Conservation (phyloP, 768 basidiomycete species). For the Russula sp. region DNA sequence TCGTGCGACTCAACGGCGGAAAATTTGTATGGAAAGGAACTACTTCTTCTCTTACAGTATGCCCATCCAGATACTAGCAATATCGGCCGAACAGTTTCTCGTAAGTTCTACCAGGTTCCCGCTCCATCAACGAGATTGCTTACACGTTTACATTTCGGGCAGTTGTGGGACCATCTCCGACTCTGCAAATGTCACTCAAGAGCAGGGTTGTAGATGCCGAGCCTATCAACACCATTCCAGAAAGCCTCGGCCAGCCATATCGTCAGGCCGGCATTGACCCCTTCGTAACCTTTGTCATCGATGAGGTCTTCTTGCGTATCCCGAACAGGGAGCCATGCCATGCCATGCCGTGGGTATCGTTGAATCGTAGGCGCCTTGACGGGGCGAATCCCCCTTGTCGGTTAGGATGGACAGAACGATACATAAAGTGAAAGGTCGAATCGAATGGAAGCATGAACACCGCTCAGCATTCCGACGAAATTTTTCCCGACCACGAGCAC, state of each 20-base stretch:
- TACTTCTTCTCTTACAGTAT: background rate
- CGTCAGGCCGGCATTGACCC: conserved; percentile 78
- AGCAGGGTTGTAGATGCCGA: conserved; percentile 58
- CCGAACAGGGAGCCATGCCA: conserved; percentile 58
- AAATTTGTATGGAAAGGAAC: conserved; percentile 11
- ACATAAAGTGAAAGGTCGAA: conserved; percentile 13
- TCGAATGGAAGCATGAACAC: conserved; percentile 21
- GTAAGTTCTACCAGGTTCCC: conserved; percentile 10
- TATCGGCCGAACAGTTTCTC: background rate
- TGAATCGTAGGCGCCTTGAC: conserved; percentile 2
- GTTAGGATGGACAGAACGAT: conserved; percentile 17
- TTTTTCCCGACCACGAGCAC: background rate
- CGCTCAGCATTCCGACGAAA: background rate
- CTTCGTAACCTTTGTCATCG: conserved; percentile 82
- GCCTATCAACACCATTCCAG: conserved; percentile 71
- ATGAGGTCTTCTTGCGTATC: conserved; percentile 82
- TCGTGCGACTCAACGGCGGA: background rate
- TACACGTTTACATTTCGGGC: conserved; percentile 12
- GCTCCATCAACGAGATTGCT: conserved; percentile 4
- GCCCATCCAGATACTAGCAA: background rate
- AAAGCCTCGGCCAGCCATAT: conserved; percentile 75
- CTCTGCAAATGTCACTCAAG: conserved; percentile 51
- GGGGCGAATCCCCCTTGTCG: conserved; percentile 2
- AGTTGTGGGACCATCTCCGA: conserved; percentile 10
- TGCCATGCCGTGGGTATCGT: conserved; percentile 8